phyloP scores from a whole-genome alignment of 2,329 filamentous ascomycete species.

The Pseudogymnoascus sp. region DNA sequence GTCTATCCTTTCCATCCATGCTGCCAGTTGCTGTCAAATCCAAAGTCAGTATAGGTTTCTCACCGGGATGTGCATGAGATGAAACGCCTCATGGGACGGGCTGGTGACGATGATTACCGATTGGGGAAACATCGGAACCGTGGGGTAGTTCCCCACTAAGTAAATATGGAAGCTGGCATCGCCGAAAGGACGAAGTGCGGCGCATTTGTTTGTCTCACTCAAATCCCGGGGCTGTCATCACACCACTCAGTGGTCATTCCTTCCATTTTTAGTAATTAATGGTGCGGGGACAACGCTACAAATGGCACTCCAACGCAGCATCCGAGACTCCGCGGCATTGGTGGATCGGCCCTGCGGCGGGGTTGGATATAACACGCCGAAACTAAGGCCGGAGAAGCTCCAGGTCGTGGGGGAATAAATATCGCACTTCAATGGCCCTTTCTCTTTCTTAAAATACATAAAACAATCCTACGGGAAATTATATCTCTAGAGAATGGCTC shows the following conservation, averaged over 20 bases:
- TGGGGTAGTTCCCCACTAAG: constrained; percentile 2
- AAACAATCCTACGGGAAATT: background rate
- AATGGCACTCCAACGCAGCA: background rate
- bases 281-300: background rate
- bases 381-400: constrained; percentile 6
- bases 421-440: background rate
- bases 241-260: constrained; percentile 1
- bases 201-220: background rate
- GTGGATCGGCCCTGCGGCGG: constrained; percentile 1
- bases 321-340: background rate
- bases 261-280: background rate
- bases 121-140: background rate
- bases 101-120: background rate
- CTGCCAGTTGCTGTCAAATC: background rate
- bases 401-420: background rate
- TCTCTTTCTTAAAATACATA: background rate
- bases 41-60: background rate
- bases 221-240: background rate
- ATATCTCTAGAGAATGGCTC: background rate
- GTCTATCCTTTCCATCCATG: background rate
- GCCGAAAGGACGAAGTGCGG: background rate
- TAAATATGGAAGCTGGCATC: constrained; percentile 2
- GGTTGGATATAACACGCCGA: background rate
- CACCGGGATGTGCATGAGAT: background rate
- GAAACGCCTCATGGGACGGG: background rate